A percentile compares a stretch with the other conserved stretches of the same genome.
These are phyloP conservation scores for Protea cynaroides DNA, from an alignment of 164 flowering plant species.

Conservation along the genomic window DNA sequence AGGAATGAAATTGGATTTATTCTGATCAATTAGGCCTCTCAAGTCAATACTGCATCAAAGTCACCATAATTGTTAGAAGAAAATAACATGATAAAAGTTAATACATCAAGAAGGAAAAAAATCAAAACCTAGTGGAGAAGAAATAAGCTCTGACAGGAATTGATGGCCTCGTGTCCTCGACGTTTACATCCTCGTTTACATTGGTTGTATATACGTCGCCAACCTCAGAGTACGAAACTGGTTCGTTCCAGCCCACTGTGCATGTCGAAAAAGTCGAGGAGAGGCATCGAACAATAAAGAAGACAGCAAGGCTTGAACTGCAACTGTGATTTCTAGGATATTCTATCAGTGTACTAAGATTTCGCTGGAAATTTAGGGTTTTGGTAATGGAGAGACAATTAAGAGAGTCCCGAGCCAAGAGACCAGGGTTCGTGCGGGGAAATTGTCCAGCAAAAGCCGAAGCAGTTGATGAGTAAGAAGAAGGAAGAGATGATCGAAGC, in stretches of 20 bases:
- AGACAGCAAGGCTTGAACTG: background rate
- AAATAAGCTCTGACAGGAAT: conserved; percentile 56
- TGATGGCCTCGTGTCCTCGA: conserved; percentile 23
- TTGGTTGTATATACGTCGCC: conserved; percentile 12
- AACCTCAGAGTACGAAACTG: conserved; percentile 33
- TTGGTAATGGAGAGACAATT: conserved; percentile 8
- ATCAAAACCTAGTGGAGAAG: conserved; percentile 52
- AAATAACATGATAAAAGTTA: background rate
- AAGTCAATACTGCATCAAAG: conserved; percentile 54
- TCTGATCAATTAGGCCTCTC: conserved; percentile 54
- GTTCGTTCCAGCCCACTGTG: conserved; percentile 37
- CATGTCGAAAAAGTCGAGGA: conserved; percentile 25
- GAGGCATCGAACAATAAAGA: conserved; percentile 16
- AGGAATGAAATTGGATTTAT: conserved; percentile 53
- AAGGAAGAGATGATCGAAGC: background rate
- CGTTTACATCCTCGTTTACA: conserved; percentile 8
- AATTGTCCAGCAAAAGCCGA: background rate
- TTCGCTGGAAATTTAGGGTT: conserved; percentile 13
- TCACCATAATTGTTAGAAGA: background rate
- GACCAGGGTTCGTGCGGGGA: background rate
- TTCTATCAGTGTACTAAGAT: background rate
- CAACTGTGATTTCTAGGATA: background rate
- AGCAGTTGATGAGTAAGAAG: background rate
- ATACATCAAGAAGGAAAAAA: background rate
- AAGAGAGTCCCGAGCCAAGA: background rate